phyloP scores from a whole-genome alignment of 176 grass and related monocot genomes.

The Luzula sylvatica region DNA sequence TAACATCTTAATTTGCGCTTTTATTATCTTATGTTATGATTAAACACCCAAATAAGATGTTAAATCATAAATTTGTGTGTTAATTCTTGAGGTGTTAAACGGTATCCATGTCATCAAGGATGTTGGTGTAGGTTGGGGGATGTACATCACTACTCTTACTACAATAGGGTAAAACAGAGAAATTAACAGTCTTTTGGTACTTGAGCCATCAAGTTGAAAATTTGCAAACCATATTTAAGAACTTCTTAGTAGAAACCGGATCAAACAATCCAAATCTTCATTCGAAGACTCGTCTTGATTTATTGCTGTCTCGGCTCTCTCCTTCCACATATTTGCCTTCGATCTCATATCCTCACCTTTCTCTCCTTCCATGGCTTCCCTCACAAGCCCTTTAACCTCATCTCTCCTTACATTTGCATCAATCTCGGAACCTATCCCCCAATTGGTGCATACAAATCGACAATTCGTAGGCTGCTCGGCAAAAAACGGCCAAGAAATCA shows the following conservation, averaged over 20 bases:
- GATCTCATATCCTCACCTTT: conserved; percentile 39
- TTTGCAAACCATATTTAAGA: no score
- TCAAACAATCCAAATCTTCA: conserved; percentile 10
- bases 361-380: conserved; percentile 41
- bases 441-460: conserved; percentile 35
- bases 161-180: no score
- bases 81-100: no score
- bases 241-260: conserved; percentile 24
- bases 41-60: no score
- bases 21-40: no score
- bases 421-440: conserved; percentile 50
- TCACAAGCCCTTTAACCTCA: conserved; percentile 37
- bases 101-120: no score
- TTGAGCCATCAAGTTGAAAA: no score
- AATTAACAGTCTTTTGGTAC: no score
- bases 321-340: conserved; percentile 37
- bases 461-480: conserved; percentile 48
- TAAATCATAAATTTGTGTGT: no score
- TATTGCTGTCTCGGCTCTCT: conserved; percentile 27
- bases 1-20: no score
- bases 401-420: conserved; percentile 33
- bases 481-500: conserved; percentile 78
- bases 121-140: no score
- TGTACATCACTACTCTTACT: no score
- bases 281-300: conserved; percentile 20